phyloP scores from a whole-genome alignment of 208 protist genomes.

The Herpetomonas samuelpessoai region DNA sequence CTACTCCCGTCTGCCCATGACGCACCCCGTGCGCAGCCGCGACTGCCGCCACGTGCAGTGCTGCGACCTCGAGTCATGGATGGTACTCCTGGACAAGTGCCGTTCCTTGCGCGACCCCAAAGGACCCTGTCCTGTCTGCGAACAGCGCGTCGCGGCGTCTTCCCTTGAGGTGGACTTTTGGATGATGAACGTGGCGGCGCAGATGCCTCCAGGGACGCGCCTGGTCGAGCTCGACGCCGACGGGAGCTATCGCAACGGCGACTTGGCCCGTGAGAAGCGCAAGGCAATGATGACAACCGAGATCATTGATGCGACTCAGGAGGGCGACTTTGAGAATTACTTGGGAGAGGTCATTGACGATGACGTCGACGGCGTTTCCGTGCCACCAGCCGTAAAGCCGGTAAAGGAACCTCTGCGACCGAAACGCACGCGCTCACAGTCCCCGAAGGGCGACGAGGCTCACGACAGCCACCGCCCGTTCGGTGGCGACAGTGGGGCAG shows the following conservation, averaged over 20 bases:
- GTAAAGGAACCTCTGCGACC: too few species aligned
- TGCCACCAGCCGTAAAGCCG: too few species aligned
- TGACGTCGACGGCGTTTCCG: slow-evolving; percentile 9
- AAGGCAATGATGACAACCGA: slow-evolving; percentile 60
- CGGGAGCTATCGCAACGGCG: slow-evolving; percentile 71
- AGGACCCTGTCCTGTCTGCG: slow-evolving; percentile 84
- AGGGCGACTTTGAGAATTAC: slow-evolving; percentile 49
- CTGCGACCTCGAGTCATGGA: slow-evolving; percentile 89
- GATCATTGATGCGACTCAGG: slow-evolving; percentile 58
- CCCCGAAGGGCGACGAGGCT: not conserved
- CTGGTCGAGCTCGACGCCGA: slow-evolving; percentile 75
- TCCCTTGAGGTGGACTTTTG: slow-evolving; percentile 82
- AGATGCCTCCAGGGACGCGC: slow-evolving; percentile 77
- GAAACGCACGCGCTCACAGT: not conserved
- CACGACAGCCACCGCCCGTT: too few species aligned
- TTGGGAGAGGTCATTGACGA: slow-evolving; percentile 48
- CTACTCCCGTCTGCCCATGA: slow-evolving; percentile 73
- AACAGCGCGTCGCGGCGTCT: slow-evolving; percentile 68
- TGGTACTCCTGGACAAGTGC: slow-evolving; percentile 72
- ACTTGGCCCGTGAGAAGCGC: slow-evolving; percentile 55
- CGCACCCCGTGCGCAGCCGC: slow-evolving; percentile 63
- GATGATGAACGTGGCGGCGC: slow-evolving; percentile 64
- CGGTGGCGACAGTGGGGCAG: too few species aligned
- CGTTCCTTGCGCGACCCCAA: slow-evolving; percentile 81
- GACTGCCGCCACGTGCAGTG: slow-evolving; percentile 87